Conservation (phyloP, 23 red algal species). For the Pyropia haitanensis region DNA sequence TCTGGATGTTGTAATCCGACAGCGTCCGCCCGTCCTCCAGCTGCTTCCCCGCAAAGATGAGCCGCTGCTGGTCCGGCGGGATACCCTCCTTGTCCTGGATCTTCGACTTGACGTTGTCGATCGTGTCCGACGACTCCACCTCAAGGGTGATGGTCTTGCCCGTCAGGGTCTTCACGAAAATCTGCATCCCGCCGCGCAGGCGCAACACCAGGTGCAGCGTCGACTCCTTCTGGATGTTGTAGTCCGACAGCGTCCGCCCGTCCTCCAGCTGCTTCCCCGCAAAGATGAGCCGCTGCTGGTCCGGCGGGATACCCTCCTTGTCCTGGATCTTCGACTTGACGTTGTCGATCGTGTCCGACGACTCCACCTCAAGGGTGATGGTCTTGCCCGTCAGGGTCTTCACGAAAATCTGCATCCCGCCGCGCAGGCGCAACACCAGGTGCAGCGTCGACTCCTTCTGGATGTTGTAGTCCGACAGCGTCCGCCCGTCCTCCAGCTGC, state of each 20-base stretch:
- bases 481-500: conserved; percentile 94
- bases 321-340: conserved; percentile 97
- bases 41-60: conserved; percentile 99
- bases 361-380: conserved; percentile 88
- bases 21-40: conserved; percentile 72
- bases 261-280: conserved; percentile 83
- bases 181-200: conserved; percentile 66
- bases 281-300: conserved; percentile 91
- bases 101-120: conserved; percentile 87
- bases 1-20: conserved; percentile 93
- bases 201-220: conserved; percentile 85
- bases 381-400: conserved; percentile 93
- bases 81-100: conserved; percentile 99
- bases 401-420: conserved; percentile 93
- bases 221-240: conserved; percentile 94
- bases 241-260: conserved; percentile 78
- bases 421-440: conserved; percentile 84
- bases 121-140: conserved; percentile 85
- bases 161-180: conserved; percentile 88
- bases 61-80: conserved; percentile 94
- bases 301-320: conserved; percentile 75
- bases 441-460: conserved; percentile 97
- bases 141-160: conserved; percentile 94
- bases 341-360: conserved; percentile 92
- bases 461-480: conserved; percentile 93